A percentile compares a stretch with the other conserved stretches of the same genome.
Evolutionary conservation across 331 rosid species (phyloP).

Genomic region (Malus hybrid): DNA sequence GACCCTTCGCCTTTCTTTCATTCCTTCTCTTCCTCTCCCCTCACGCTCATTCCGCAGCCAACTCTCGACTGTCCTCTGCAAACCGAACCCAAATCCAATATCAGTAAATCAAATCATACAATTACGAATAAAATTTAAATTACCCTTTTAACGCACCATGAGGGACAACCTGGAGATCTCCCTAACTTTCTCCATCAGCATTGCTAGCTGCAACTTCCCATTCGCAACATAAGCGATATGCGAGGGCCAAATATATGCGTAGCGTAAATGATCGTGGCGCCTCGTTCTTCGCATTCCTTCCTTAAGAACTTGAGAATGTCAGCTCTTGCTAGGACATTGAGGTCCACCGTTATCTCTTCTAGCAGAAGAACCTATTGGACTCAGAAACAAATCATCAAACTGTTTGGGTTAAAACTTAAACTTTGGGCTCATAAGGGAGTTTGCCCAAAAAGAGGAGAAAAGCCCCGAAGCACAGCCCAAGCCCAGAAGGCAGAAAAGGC

Average conservation of each 20-base stretch:
- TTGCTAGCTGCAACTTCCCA: constrained; percentile 66
- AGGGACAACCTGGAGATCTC: constrained; percentile 74
- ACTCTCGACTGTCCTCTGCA: constrained; percentile 84
- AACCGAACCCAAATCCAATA: constrained; percentile 10
- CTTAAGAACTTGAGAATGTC: constrained; percentile 65
- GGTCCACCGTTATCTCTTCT: constrained; percentile 98
- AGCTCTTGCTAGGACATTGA: constrained; percentile 93
- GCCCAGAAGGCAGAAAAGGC: too few species aligned
- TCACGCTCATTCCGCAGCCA: constrained; percentile 91
- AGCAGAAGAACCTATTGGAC: constrained; percentile 80
- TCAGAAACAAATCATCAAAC: background rate
- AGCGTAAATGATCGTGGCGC: constrained; percentile 90
- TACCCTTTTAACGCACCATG: constrained; percentile 43
- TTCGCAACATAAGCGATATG: constrained; percentile 75
- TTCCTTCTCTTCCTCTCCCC: constrained; percentile 57
- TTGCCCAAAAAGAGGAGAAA: too few species aligned
- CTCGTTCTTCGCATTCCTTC: constrained; percentile 86
- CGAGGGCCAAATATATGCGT: constrained; percentile 92
- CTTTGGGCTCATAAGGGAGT: too few species aligned
- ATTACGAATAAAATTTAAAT: background rate
- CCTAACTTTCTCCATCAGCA: constrained; percentile 77
- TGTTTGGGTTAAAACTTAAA: too few species aligned
- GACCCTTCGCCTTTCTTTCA: constrained; percentile 67
- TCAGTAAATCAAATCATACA: background rate
- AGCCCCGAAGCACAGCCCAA: too few species aligned